Conservation (phyloP, 768 basidiomycete species). For the Phaeotremella fagi region DNA sequence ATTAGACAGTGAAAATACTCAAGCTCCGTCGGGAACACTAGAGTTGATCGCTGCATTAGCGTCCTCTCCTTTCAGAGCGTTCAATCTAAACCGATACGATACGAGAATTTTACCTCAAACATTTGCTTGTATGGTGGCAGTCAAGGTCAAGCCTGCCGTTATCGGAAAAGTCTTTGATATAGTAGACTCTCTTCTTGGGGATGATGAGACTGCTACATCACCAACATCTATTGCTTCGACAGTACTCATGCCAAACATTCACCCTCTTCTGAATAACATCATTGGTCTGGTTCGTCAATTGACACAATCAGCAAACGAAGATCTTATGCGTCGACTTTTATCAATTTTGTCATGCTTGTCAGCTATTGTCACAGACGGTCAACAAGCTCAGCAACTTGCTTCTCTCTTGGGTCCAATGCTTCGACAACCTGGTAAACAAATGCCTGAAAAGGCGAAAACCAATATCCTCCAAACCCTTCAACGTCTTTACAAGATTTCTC, state of each 20-base stretch:
- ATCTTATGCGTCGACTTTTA: constrained; percentile 75
- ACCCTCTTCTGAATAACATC: constrained; percentile 63
- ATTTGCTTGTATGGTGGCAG: constrained; percentile 72
- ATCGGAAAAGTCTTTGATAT: constrained; percentile 78
- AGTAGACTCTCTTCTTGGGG: constrained; percentile 60
- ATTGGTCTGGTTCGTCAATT: constrained; percentile 63
- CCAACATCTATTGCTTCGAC: constrained; percentile 58
- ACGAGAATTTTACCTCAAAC: constrained; percentile 65
- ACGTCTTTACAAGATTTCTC: constrained; percentile 61
- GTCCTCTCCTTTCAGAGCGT: constrained; percentile 55
- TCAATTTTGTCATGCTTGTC: constrained; percentile 73
- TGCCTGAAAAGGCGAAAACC: constrained; percentile 80
- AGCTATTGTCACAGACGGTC: constrained; percentile 62
- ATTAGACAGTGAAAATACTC: constrained; percentile 80
- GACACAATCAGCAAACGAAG: constrained; percentile 50
- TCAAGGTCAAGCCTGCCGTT: constrained; percentile 81
- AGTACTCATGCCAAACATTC: constrained; percentile 60
- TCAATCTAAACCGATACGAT: constrained; percentile 68
- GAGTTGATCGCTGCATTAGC: constrained; percentile 82
- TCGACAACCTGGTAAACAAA: constrained; percentile 65
- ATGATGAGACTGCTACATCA: constrained; percentile 59
- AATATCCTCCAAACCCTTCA: constrained; percentile 68
- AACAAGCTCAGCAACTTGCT: constrained; percentile 69
- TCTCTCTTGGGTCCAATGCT: constrained; percentile 72
- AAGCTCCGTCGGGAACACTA: constrained; percentile 80